Evolutionary conservation across 1,139 yeast species (phyloP).

Genomic region (Waltiozyma sp.): DNA sequence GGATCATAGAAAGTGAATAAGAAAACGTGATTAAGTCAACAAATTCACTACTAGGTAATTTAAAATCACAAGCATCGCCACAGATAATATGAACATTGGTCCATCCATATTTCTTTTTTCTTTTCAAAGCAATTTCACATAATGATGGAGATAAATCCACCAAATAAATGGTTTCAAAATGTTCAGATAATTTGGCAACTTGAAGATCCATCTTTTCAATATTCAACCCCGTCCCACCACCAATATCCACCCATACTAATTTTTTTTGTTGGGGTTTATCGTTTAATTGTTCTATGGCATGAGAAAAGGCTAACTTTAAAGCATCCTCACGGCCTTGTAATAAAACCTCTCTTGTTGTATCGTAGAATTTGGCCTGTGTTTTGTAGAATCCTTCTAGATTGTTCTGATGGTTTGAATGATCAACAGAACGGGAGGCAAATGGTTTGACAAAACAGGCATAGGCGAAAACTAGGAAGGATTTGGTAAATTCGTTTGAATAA

Average conservation of each 20-base stretch:
- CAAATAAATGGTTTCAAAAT: conserved; percentile 57
- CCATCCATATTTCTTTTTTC: conserved; percentile 48
- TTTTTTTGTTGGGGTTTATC: no score
- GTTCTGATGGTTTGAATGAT: conserved; percentile 42
- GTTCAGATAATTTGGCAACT: conserved; percentile 31
- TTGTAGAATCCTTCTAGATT: conserved; percentile 63
- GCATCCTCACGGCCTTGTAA: conserved; percentile 65
- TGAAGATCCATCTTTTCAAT: conserved; percentile 62
- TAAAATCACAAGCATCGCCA: conserved; percentile 68
- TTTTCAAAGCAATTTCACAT: conserved; percentile 55
- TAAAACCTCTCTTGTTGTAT: conserved; percentile 51
- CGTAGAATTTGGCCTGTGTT: conserved; percentile 69
- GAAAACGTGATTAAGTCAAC: conserved; percentile 70
- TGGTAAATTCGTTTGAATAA: conserved; percentile 9
- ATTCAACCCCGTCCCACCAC: conserved; percentile 81
- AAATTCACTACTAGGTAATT: conserved; percentile 27
- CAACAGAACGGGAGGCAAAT: conserved; percentile 30
- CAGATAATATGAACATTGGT: conserved; percentile 57
- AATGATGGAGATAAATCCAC: conserved; percentile 71
- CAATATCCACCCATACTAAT: conserved; percentile 73
- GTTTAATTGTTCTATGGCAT: conserved; percentile 25
- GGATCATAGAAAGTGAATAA: conserved; percentile 77
- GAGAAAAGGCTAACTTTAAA: conserved; percentile 47
- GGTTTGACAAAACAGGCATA: conserved; percentile 64
- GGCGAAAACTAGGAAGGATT: conserved; percentile 19